Evolutionary conservation across 176 grass and related monocot species (phyloP).

Genomic region (Oryza longistaminata): DNA sequence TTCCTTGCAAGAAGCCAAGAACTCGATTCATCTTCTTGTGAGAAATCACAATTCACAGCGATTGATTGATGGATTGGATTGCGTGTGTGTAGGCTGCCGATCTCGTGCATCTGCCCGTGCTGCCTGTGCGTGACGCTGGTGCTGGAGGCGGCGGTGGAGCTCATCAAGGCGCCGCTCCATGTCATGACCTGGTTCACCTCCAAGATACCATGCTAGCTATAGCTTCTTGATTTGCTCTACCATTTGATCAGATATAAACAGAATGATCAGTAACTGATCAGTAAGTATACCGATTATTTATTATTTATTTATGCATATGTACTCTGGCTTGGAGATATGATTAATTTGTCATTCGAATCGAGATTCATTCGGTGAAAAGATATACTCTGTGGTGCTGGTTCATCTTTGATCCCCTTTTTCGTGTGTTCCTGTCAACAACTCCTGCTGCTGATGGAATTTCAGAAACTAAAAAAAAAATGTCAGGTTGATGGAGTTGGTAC

Average conservation of each 20-base stretch:
- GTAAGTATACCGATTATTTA: not conserved
- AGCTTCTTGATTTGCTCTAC: not conserved
- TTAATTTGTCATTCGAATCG: not conserved
- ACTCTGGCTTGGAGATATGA: not conserved
- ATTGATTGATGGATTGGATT: not conserved
- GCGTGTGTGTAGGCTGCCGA: constrained; percentile 38
- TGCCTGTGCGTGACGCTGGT: constrained; percentile 75
- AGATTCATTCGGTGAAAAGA: not conserved
- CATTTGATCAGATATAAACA: not conserved
- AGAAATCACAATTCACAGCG: not conserved
- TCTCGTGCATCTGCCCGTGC: constrained; percentile 80
- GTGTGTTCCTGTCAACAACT: not conserved
- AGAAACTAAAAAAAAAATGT: not conserved
- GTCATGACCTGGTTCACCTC: constrained; percentile 86
- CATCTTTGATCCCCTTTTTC: not conserved
- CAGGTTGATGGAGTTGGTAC: no score
- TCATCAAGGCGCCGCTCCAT: constrained; percentile 72
- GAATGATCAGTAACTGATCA: not conserved
- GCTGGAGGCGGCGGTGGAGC: constrained; percentile 69
- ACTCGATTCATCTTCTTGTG: not conserved
- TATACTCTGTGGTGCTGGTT: not conserved
- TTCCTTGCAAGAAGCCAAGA: not conserved
- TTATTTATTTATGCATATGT: not conserved
- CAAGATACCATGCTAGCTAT: constrained; percentile 61
- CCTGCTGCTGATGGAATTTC: not conserved